Base-by-base conservation (phyloP, 441 rosid genomes). In the Adansonia madagascariensis region DNA sequence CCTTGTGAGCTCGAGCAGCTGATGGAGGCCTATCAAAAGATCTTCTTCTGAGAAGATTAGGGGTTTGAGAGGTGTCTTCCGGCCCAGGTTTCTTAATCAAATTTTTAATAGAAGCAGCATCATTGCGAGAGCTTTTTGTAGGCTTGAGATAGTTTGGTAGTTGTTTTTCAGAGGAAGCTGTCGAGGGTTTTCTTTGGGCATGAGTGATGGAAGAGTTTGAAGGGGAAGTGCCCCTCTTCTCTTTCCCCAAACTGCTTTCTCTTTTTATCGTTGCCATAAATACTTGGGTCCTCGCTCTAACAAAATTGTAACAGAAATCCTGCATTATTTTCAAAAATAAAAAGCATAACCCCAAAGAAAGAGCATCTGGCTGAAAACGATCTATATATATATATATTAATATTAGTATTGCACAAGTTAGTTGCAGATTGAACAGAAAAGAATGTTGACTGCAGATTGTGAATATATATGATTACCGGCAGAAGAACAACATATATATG, bases 11-110 rank as follows among this genome's bases (percentile, higher is more conserved):
- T 20, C 83, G 65, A 75, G 88, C 64, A 73, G 87, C 41, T 0
- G 94, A 81, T 24, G 90, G 83, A 6, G 90, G 89, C 65, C 79
- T 82, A 78, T 91, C 95, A n/a, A 90, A 87, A 3, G 95, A 91
- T 79, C 91, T 85, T 84, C 94, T 84, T 64, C 93, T 82, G 0
- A 79, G 83, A 80, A 80, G 83, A 62, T 55, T 6, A n/a, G 77
- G 75, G 65, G 76, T 8, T 81, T 82, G 74, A 44, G 22, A 12
- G 39, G 60, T 9, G 20, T 83, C 83, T 6, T 68, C 82, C 14
- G 64, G 24, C 75, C n/a, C 81, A 62, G 18, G 39, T 78, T 88
- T 89, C 82, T 83, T 88, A 0, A 27, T 27, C 15, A 49, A 57
- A 49, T 24, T 56, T 49, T 81, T 87, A 52, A 41, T 71, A 27